Percentiles rank a stretch among this genome's conserved stretches.
phyloP scores from a whole-genome alignment of 345 rosid species.

The Syzygium oleosum region DNA sequence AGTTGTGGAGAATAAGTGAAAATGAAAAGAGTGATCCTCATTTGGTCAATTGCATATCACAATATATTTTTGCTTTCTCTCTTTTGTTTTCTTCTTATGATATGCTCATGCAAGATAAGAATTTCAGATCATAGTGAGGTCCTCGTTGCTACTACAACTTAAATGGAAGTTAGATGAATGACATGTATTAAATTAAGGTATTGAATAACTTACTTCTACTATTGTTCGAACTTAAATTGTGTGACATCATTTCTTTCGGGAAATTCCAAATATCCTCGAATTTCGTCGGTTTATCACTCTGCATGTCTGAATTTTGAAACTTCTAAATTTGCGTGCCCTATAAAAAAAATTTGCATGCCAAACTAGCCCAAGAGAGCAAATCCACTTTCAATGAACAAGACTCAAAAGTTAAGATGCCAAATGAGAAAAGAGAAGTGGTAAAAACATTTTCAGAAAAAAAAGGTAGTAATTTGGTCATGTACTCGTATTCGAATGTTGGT shows the following conservation, averaged over 20 bases:
- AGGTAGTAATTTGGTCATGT: not conserved
- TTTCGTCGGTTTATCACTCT: not conserved
- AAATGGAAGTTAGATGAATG: not conserved
- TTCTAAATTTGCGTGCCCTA: rapidly evolving
- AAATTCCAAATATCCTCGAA: not conserved
- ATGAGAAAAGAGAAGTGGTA: too few species aligned
- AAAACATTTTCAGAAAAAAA: too few species aligned
- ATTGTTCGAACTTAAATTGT: not conserved
- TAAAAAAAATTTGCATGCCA: too few species aligned
- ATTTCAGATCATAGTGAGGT: not conserved
- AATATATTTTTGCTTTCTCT: not conserved
- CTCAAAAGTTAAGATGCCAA: too few species aligned
- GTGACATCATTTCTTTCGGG: rapidly evolving
- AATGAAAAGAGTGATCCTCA: not conserved
- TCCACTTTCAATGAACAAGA: too few species aligned
- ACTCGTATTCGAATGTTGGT: too few species aligned
- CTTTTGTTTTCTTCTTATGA: rapidly evolving
- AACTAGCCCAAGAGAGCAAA: too few species aligned
- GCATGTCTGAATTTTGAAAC: not conserved
- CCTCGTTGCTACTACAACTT: not conserved
- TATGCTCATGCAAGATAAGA: not conserved
- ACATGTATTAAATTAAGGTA: not conserved
- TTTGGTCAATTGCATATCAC: not conserved
- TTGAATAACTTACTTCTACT: not conserved
- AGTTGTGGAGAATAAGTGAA: conserved; percentile 1